phyloP scores from a whole-genome alignment of 768 basidiomycete genomes.

The Candolleomyces eurysporus region DNA sequence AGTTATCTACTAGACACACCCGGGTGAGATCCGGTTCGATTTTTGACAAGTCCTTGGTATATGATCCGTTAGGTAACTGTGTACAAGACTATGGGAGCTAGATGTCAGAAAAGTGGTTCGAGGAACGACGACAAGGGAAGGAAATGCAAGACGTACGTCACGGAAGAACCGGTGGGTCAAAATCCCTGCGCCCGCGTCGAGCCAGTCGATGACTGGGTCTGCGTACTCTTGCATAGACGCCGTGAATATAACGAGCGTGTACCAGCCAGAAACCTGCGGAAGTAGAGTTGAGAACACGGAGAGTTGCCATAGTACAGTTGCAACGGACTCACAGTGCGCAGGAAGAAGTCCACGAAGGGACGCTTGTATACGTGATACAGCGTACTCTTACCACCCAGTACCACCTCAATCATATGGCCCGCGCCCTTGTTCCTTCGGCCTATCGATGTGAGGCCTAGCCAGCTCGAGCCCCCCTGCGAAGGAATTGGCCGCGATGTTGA shows the following conservation, averaged over 20 bases:
- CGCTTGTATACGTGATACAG: slow-evolving; percentile 98
- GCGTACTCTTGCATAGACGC: slow-evolving; percentile 99
- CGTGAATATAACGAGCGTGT: slow-evolving; percentile 97
- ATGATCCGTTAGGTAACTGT: slow-evolving; percentile 87
- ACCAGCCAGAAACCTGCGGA: slow-evolving; percentile 91
- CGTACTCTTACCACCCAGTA: slow-evolving; percentile 83
- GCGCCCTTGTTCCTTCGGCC: slow-evolving; percentile 62
- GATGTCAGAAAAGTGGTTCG: slow-evolving; percentile 6
- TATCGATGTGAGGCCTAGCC: slow-evolving; percentile 57
- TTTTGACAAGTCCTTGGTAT: slow-evolving; percentile 88
- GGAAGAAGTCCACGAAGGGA: slow-evolving; percentile 84
- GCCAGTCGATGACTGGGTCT: slow-evolving; percentile 99
- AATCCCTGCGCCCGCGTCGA: slow-evolving; percentile 92
- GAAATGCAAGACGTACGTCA: slow-evolving; percentile 57
- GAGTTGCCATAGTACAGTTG: neutral
- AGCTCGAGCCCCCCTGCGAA: slow-evolving; percentile 49
- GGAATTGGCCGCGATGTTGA: slow-evolving; percentile 83
- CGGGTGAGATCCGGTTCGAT: slow-evolving; percentile 89
- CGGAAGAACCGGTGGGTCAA: slow-evolving; percentile 87
- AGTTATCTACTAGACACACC: slow-evolving; percentile 95
- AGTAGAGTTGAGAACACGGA: neutral
- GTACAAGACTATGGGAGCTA: slow-evolving; percentile 73
- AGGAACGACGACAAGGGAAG: slow-evolving; percentile 2
- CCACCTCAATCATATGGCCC: slow-evolving; percentile 90
- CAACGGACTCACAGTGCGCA: slow-evolving; percentile 25